Conservation (phyloP, 345 rosid species). For the Microcos paniculata region DNA sequence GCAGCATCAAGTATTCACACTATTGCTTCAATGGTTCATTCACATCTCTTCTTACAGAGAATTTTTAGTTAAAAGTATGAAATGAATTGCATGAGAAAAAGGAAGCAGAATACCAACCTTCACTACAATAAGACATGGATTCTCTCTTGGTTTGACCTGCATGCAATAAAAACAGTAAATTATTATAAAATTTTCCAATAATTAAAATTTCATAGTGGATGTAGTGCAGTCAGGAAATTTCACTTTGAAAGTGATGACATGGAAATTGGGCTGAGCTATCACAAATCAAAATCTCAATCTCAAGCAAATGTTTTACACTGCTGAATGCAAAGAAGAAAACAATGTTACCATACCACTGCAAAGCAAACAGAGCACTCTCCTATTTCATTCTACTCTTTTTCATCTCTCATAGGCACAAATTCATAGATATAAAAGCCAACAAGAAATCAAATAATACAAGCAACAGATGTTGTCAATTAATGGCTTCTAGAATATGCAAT, state of each 20-base stretch:
- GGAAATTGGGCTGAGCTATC: neutral
- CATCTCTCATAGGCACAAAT: neutral
- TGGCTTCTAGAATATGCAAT: neutral
- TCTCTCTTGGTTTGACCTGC: constrained; percentile 62
- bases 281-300: neutral
- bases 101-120: constrained; percentile 44
- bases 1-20: neutral
- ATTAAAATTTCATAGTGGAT: neutral
- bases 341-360: neutral
- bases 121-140: constrained; percentile 58
- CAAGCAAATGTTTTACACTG: neutral
- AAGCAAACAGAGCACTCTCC: neutral
- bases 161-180: constrained; percentile 26
- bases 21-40: neutral
- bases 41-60: neutral
- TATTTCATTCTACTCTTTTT: neutral
- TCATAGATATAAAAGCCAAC: neutral
- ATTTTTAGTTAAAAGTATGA: neutral
- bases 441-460: neutral
- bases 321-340: constrained; percentile 1
- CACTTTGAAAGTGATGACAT: neutral
- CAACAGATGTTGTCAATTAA: neutral
- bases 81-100: neutral
- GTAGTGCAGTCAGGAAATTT: neutral
- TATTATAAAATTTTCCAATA: neutral